Evolutionary conservation across 2,329 filamentous ascomycete genomes (phyloP).

Genomic region (Graphiopsis chlorocephala): DNA sequence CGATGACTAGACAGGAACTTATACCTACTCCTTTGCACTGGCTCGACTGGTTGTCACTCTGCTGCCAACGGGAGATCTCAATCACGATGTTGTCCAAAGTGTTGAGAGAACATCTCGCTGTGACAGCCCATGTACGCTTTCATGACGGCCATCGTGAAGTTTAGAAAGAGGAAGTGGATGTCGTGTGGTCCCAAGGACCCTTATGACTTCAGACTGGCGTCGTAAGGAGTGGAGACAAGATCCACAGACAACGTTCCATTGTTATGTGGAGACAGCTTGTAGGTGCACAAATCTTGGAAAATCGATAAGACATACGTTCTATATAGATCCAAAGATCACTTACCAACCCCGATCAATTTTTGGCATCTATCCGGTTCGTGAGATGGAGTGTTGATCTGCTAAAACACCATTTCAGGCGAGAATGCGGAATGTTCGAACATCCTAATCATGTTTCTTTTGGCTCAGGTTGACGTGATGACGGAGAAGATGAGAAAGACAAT

Average conservation of each 20-base stretch:
- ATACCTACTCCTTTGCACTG: background rate
- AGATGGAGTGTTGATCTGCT: background rate
- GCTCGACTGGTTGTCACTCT: background rate
- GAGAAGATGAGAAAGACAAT: background rate
- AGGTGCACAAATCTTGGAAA: background rate
- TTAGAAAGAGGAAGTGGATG: background rate
- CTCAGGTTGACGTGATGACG: background rate
- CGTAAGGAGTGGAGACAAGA: background rate
- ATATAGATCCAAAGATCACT: background rate
- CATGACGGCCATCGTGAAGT: constrained; percentile 1
- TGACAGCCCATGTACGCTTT: background rate
- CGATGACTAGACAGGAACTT: background rate
- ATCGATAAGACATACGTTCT: background rate
- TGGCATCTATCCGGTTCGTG: background rate
- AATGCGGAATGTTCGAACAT: too few species aligned
- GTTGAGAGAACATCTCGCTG: background rate
- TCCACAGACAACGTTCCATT: background rate
- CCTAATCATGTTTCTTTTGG: too few species aligned
- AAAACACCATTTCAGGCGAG: background rate
- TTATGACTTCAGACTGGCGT: constrained; percentile 12
- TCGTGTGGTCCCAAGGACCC: background rate
- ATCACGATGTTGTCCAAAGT: background rate
- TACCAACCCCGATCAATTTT: background rate
- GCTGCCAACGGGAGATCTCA: too few species aligned
- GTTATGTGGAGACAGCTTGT: background rate